Conservation (phyloP, 495 filamentous ascomycete genomes). For the Terfezia claveryi region DNA sequence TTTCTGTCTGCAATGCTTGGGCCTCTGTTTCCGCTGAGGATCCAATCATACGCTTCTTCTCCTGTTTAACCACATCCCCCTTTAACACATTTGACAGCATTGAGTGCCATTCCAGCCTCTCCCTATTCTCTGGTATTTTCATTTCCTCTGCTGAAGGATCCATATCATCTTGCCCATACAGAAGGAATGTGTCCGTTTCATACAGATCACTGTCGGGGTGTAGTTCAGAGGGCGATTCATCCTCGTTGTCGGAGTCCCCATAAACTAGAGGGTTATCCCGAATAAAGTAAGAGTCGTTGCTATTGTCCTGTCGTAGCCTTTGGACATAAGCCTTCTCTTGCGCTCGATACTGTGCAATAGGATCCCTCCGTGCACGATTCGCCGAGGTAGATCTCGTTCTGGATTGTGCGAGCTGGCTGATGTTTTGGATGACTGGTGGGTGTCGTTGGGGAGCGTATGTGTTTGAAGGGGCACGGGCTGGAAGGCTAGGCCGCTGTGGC, state of each 20-base stretch:
- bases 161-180: constrained; percentile 64
- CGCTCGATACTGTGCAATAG: constrained; percentile 56
- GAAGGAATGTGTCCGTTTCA: constrained; percentile 81
- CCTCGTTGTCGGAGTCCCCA: constrained; percentile 72
- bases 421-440: constrained; percentile 33
- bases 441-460: constrained; percentile 58
- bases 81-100: constrained; percentile 92
- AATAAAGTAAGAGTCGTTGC: constrained; percentile 51
- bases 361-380: constrained; percentile 38
- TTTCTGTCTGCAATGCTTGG: constrained; percentile 50
- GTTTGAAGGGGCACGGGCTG: constrained; percentile 43
- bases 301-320: constrained; percentile 46
- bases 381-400: constrained; percentile 22
- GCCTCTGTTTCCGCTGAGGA: constrained; percentile 49
- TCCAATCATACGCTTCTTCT: constrained; percentile 85
- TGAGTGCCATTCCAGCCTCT: constrained; percentile 89
- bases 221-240: constrained; percentile 65
- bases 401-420: constrained; percentile 24
- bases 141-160: constrained; percentile 77
- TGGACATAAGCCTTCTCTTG: constrained; percentile 69
- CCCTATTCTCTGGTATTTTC: constrained; percentile 66
- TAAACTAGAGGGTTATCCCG: constrained; percentile 27
- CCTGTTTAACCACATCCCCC: constrained; percentile 89
- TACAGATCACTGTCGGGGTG: constrained; percentile 65
- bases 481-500: constrained; percentile 36